A percentile compares a stretch with the other conserved stretches of the same genome.
Evolutionary conservation across 495 filamentous ascomycete species (phyloP).

Genomic region (Cercophora scortea): DNA sequence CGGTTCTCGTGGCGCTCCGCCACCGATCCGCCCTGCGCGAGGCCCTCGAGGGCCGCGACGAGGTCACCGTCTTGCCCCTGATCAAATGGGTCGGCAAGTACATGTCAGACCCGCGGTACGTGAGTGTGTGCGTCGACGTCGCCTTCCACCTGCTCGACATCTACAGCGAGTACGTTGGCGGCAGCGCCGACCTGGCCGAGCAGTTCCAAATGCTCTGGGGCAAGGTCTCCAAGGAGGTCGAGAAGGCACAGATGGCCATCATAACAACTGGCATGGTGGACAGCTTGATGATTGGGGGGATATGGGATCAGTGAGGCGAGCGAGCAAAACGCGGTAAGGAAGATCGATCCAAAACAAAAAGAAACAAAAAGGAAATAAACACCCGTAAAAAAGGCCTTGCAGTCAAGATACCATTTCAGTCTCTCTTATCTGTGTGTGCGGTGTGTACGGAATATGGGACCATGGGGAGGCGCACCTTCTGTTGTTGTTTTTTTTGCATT

Average conservation of each 20-base stretch:
- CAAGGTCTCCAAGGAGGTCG: conserved; percentile 67
- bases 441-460: too few relatives aligned
- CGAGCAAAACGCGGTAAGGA: not conserved
- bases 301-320: conserved; percentile 1
- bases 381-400: too few relatives aligned
- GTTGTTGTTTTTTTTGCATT: too few relatives aligned
- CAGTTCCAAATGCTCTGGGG: conserved; percentile 56
- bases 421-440: too few relatives aligned
- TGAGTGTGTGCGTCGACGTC: conserved; percentile 69
- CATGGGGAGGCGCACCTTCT: too few relatives aligned
- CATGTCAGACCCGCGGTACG: conserved; percentile 71
- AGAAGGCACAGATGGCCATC: conserved; percentile 69
- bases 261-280: conserved; percentile 79
- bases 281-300: conserved; percentile 51
- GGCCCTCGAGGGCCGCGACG: conserved; percentile 76
- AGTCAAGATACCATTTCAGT: too few relatives aligned
- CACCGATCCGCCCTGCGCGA: conserved; percentile 83
- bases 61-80: conserved; percentile 70
- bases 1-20: conserved; percentile 70
- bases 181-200: conserved; percentile 62
- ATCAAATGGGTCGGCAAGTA: conserved; percentile 74
- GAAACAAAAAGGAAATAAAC: too few relatives aligned
- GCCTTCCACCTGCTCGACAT: conserved; percentile 74
- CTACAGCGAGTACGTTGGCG: conserved; percentile 73
- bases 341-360: too few relatives aligned